These are phyloP conservation scores for Gracilaria domingensis DNA, from an alignment of 23 red algal species.

Conservation along the genomic window DNA sequence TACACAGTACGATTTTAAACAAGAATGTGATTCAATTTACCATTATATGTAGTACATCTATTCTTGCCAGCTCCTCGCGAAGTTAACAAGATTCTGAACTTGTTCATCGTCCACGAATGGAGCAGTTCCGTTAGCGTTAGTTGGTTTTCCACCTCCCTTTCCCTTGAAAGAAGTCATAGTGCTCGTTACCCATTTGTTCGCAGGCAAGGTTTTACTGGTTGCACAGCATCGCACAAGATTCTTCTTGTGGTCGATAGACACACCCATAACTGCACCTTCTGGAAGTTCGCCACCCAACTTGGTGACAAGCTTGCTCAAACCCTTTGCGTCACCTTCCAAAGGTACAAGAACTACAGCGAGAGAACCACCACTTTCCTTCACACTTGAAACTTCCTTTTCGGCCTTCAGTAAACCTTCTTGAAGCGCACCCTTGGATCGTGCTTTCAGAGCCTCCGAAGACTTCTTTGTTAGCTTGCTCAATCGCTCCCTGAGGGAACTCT, in stretches of 20 bases:
- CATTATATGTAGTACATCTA: neutral
- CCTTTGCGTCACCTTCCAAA: slow-evolving; percentile 81
- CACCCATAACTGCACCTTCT: slow-evolving; percentile 64
- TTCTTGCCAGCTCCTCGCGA: slow-evolving; percentile 34
- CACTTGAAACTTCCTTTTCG: slow-evolving; percentile 55
- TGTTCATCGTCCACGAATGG: slow-evolving; percentile 70
- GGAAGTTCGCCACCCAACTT: slow-evolving; percentile 47
- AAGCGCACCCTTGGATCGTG: slow-evolving; percentile 59
- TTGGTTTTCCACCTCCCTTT: slow-evolving; percentile 84
- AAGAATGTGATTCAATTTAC: neutral
- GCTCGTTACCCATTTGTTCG: slow-evolving; percentile 81
- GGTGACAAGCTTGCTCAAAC: slow-evolving; percentile 72
- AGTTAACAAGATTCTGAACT: slow-evolving; percentile 49
- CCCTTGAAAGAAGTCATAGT: slow-evolving; percentile 61
- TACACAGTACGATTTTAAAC: no score
- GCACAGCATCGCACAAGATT: slow-evolving; percentile 69
- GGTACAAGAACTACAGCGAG: slow-evolving; percentile 71
- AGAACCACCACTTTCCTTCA: slow-evolving; percentile 54
- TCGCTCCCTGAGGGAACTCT: slow-evolving; percentile 49
- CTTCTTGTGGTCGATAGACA: slow-evolving; percentile 82
- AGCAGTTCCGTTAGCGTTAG: slow-evolving; percentile 65
- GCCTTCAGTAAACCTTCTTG: slow-evolving; percentile 68
- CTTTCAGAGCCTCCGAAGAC: slow-evolving; percentile 68
- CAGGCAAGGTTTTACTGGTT: slow-evolving; percentile 50
- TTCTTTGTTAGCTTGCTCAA: slow-evolving; percentile 64